Evolutionary conservation across 1,284 basidiomycete species (phyloP), one percentile per base, ranked within the genome.

Genomic region (Malassezia pachydermatis): DNA sequence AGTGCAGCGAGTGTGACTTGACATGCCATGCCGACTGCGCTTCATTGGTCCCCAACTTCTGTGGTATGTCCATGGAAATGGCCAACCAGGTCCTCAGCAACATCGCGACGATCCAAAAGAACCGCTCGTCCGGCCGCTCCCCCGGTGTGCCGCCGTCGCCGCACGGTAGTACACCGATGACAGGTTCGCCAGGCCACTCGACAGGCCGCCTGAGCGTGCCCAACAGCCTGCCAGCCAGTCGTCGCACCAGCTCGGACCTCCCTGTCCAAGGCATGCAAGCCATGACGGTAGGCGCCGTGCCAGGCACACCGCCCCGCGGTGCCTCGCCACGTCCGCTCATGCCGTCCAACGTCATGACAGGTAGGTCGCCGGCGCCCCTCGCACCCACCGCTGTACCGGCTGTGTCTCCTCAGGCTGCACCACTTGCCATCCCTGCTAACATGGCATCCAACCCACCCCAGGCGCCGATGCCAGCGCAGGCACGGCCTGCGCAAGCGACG

Each of bases 21-120:
- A 96, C 92, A 45, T 94, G 89, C 63, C 94, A 99, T 75, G 88
- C 88, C 19, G 88, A 94, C 59, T 99, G 94, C 74, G 88, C 89
- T 0, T 94, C 98, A 72, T 80, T 98, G 45, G 92, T 99, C 25
- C 94, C 94, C 50, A 92, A 98, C 75, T 96, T 99, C 74, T 99
- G 94, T 69, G 94, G 94, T 42, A 96, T 99, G 92, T 89, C 88
- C 19, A 98, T 98, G 92, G 94, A 95, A 74, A 94, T 88, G 54
- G 94, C 94, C 33, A 96, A 96, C 73, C 82, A 85, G 66, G 78
- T 99, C 22, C 79, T 98, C 47, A 82, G 84, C 54, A 85, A 92
- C 72, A 84, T 88, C 77, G 84, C 78, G 60, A 77, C 78, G 51
- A 89, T 80, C 67, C 87, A 68, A 48, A 46, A 47, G 28, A 41